These are phyloP conservation scores for Croton setiger DNA, from an alignment of 441 rosid species.

Conservation along the genomic window DNA sequence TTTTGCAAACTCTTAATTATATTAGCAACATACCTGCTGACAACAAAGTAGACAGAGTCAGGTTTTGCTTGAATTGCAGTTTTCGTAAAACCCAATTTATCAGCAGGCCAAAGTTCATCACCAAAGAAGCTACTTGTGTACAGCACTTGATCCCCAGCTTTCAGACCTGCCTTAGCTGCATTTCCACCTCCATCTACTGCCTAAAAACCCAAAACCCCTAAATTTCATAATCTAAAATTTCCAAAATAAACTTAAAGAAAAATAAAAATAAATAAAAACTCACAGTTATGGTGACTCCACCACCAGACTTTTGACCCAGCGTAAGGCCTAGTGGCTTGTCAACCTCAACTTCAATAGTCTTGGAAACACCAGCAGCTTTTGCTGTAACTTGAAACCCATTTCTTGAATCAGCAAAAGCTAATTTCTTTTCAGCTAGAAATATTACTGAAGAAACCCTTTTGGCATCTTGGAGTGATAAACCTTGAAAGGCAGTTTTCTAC, in stretches of 20 bases:
- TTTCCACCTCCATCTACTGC: constrained; percentile 94
- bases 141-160: constrained; percentile 83
- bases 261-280: constrained; percentile 24
- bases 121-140: constrained; percentile 99
- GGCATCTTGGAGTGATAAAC: constrained; percentile 60
- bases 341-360: constrained; percentile 80
- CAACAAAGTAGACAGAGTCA: constrained; percentile 86
- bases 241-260: background rate
- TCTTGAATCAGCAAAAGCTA: constrained; percentile 15
- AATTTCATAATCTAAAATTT: background rate
- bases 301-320: constrained; percentile 80
- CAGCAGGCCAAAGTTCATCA: constrained; percentile 99
- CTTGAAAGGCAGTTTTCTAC: constrained; percentile 59
- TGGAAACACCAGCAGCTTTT: constrained; percentile 68
- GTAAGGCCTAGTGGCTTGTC: constrained; percentile 95
- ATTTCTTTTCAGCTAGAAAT: constrained; percentile 33
- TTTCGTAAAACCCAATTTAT: constrained; percentile 92
- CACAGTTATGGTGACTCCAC: constrained; percentile 88
- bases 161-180: constrained; percentile 89
- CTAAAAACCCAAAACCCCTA: constrained; percentile 27
- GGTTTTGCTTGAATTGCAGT: constrained; percentile 98
- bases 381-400: constrained; percentile 57
- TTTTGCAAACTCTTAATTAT: no score
- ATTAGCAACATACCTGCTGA: constrained; percentile 51
- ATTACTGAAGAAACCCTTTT: constrained; percentile 42